phyloP scores from a whole-genome alignment of 495 filamentous ascomycete genomes.

The Xylaria palmicola region DNA sequence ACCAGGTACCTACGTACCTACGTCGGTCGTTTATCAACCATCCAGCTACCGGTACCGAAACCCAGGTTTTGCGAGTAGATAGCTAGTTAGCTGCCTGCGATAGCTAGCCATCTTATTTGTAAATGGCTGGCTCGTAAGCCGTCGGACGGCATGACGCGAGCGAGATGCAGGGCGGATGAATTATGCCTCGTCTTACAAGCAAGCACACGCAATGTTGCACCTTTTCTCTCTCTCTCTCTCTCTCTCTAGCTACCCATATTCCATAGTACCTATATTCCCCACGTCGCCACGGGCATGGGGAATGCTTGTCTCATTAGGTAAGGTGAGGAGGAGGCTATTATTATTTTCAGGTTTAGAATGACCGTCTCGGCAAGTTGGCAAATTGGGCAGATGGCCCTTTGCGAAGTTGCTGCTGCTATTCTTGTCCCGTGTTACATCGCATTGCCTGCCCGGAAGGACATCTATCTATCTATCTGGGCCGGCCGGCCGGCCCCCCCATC shows the following conservation, averaged over 20 bases:
- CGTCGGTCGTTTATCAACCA: no score
- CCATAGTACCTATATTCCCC: no score
- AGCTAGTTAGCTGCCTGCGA: no score
- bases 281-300: no score
- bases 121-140: background rate
- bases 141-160: background rate
- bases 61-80: no score
- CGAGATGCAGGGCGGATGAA: background rate
- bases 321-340: no score
- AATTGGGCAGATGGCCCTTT: background rate
- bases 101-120: background rate
- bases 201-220: background rate
- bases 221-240: background rate
- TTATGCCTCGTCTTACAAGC: background rate
- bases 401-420: background rate
- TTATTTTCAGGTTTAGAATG: no score
- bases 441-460: slow-evolving; percentile 11
- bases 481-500: no score
- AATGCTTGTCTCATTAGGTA: slow-evolving; percentile 1
- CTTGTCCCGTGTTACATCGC: slow-evolving; percentile 6
- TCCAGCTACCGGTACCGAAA: no score
- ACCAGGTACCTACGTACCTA: no score
- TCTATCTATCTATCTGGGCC: no score
- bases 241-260: no score
- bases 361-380: slow-evolving; percentile 1